Evolutionary conservation across 2,329 filamentous ascomycete genomes (phyloP).

Genomic region (Pleoardoris graminearum): DNA sequence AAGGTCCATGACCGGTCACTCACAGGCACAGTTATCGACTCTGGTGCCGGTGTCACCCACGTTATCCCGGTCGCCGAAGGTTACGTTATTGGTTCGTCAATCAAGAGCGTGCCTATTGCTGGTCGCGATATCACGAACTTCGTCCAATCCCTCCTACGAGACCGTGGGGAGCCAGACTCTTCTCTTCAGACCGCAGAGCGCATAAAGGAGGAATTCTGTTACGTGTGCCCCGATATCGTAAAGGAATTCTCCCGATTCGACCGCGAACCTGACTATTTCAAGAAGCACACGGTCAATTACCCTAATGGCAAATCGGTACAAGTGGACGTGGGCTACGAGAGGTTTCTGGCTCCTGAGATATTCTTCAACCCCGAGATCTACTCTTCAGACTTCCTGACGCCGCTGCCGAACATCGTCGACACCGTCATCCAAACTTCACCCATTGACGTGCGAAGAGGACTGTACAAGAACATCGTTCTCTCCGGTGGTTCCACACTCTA

Average conservation of each 20-base stretch:
- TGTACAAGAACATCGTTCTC: conserved; percentile 99
- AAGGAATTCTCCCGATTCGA: conserved; percentile 97
- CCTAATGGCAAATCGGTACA: conserved; percentile 81
- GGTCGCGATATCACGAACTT: conserved; percentile 99
- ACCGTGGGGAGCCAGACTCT: conserved; percentile 94
- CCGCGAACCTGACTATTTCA: conserved; percentile 81
- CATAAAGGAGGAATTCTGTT: conserved; percentile 99
- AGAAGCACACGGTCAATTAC: conserved; percentile 84
- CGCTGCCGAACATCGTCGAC: conserved; percentile 90
- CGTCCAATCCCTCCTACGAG: conserved; percentile 91
- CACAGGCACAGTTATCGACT: conserved; percentile 97
- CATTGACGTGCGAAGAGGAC: conserved; percentile 92
- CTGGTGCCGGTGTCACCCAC: conserved; percentile 97
- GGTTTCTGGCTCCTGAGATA: conserved; percentile 96
- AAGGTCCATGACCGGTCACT: conserved; percentile 96
- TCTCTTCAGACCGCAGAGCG: conserved; percentile 96
- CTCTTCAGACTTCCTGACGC: conserved; percentile 96
- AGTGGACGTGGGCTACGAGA: conserved; percentile 96
- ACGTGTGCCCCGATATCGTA: conserved; percentile 97
- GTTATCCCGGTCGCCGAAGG: conserved; percentile 98
- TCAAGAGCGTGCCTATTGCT: conserved; percentile 98
- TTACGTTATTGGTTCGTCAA: conserved; percentile 98
- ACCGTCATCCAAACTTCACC: conserved; percentile 96
- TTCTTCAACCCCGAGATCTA: conserved; percentile 99
- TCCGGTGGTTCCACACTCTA: conserved; percentile 97